A percentile compares a stretch with the other conserved stretches of the same genome.
Conservation (phyloP, 2,329 filamentous ascomycete genomes). For the Tothia fuscella region DNA sequence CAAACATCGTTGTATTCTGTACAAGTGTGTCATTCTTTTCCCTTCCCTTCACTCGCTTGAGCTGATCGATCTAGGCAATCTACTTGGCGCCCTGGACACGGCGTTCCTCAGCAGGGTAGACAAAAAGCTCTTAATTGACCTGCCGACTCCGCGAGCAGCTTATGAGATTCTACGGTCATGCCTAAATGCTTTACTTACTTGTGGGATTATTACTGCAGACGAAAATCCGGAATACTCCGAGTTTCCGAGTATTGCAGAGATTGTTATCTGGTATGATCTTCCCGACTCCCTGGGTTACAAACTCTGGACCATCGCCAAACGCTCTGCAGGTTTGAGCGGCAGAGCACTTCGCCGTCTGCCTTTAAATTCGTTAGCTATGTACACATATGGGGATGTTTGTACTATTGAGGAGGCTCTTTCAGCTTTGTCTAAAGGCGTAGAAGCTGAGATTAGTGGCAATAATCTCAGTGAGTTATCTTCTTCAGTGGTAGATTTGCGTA, state of each 20-base stretch:
- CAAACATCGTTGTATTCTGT: conserved; percentile 37
- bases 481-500: no score
- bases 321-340: conserved; percentile 29
- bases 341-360: conserved; percentile 31
- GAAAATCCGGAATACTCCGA: conserved; percentile 16
- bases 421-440: no score
- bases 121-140: conserved; percentile 33
- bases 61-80: no score
- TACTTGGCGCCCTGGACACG: conserved; percentile 32
- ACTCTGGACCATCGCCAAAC: conserved; percentile 22
- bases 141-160: conserved; percentile 26
- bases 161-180: conserved; percentile 39
- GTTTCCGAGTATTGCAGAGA: conserved; percentile 9
- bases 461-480: no score
- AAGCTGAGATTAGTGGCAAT: no score
- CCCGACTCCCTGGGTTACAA: conserved; percentile 18
- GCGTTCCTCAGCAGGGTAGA: conserved; percentile 40
- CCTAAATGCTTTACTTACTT: conserved; percentile 32
- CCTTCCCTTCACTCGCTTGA: no score
- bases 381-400: conserved; percentile 24
- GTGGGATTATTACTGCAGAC: conserved; percentile 14
- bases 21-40: no score
- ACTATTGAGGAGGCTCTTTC: conserved; percentile 26
- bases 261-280: conserved; percentile 19
- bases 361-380: conserved; percentile 28